Conservation (phyloP, 768 basidiomycete genomes). For the Pisolithus albus region DNA sequence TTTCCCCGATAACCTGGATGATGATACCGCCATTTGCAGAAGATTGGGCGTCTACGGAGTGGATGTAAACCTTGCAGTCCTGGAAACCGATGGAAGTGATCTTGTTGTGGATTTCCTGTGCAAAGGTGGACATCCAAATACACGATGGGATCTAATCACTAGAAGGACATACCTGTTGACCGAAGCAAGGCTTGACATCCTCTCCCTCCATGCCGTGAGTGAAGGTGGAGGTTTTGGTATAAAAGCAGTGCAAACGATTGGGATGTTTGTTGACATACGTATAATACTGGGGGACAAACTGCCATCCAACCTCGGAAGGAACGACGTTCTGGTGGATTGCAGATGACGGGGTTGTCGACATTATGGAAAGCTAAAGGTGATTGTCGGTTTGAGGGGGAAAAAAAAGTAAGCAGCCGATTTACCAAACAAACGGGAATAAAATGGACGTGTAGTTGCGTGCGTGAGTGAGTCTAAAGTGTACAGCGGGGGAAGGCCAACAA, state of each 20-base stretch:
- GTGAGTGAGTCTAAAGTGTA: conserved; percentile 35
- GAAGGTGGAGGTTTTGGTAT: conserved; percentile 96
- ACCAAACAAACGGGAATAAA: conserved; percentile 29
- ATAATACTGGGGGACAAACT: conserved; percentile 99
- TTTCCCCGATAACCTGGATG: conserved; percentile 99
- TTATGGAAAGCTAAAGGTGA: conserved; percentile 25
- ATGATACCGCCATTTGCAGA: conserved; percentile 94
- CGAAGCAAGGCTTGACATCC: conserved; percentile 80
- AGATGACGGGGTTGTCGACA: conserved; percentile 34
- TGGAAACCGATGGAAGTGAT: conserved; percentile 91
- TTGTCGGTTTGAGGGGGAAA: conserved; percentile 2
- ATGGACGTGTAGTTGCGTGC: conserved; percentile 27
- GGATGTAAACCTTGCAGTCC: conserved; percentile 98
- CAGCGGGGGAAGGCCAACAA: conserved; percentile 26
- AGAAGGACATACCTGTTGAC: conserved; percentile 70
- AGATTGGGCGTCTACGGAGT: conserved; percentile 96
- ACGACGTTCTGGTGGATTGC: conserved; percentile 57
- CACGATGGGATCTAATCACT: background rate
- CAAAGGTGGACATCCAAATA: conserved; percentile 4
- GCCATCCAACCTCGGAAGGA: conserved; percentile 97
- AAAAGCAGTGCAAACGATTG: conserved; percentile 95
- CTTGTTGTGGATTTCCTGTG: conserved; percentile 93
- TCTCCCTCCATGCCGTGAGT: conserved; percentile 97
- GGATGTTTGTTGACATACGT: conserved; percentile 98
- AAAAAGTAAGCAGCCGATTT: background rate